A percentile compares a stretch with the other conserved stretches of the same genome.
Conservation (phyloP, 208 protist genomes). For the Leishmania turanica region DNA sequence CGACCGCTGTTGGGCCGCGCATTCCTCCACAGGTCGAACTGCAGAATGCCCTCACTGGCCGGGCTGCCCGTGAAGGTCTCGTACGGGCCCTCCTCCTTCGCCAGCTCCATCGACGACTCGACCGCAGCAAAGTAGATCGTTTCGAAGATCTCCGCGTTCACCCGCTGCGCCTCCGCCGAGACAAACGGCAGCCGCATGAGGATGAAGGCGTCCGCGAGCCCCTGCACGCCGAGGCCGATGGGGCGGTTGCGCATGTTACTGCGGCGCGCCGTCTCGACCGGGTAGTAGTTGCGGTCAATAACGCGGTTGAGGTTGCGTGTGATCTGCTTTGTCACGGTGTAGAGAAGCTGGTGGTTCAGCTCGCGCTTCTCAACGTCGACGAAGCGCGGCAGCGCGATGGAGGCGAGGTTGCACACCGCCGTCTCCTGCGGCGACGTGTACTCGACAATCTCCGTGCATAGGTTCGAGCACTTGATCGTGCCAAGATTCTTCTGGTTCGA, state of each 20-base stretch:
- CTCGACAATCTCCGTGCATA: conserved; percentile 99
- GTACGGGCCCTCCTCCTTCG: conserved; percentile 95
- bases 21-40: conserved; percentile 98
- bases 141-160: conserved; percentile 99
- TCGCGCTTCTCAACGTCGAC: conserved; percentile 69
- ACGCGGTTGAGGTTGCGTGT: conserved; percentile 98
- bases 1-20: conserved; percentile 74
- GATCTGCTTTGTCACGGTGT: conserved; percentile 92
- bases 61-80: conserved; percentile 95
- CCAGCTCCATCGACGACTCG: conserved; percentile 91
- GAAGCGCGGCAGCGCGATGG: conserved; percentile 97
- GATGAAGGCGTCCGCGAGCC: conserved; percentile 98
- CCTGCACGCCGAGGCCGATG: conserved; percentile 99
- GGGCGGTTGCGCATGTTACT: conserved; percentile 98
- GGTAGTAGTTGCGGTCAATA: conserved; percentile 99
- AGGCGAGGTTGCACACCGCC: conserved; percentile 99
- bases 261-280: conserved; percentile 92
- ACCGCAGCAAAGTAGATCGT: conserved; percentile 99
- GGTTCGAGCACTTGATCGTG: conserved; percentile 98
- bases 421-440: conserved; percentile 98
- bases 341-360: conserved; percentile 93
- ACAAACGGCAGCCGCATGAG: conserved; percentile 96
- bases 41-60: conserved; percentile 96
- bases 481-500: conserved; percentile 99
- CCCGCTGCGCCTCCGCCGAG: conserved; percentile 76